Base-by-base conservation (phyloP, 495 filamentous ascomycete species). In the Lasiosphaeria ovina region DNA sequence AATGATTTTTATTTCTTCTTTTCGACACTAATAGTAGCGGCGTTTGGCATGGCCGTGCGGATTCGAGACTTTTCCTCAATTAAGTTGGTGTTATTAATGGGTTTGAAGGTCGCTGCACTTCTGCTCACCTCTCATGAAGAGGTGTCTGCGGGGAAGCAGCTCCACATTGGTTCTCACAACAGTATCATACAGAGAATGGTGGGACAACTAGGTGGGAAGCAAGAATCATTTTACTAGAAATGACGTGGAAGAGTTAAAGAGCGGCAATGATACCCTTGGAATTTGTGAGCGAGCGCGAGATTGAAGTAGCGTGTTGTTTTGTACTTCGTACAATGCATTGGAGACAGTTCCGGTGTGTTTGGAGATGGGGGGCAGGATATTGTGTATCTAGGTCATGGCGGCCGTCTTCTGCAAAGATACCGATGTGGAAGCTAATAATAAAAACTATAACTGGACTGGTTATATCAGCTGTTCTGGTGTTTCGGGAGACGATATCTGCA, bases 151-250 rank as follows among this genome's bases (percentile, higher is more conserved):
- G 5, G 14, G 33, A 9, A n/a, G 34, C 34, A 54, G 11, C 34
- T 47, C 44, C 44, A 47, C 12, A 47, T 47, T 47, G 44, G 7
- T n/a, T 47, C 44, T 47, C 44, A 47, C 44, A 47, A 14, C 16
- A 11, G 44, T 9, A n/a, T 47, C 2, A 47, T 47, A 47, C 12
- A n/a, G 44, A n/a, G 44, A 7, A 14, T 14, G 44, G 44, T 11
- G 8, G 6, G 44, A n/a, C 24, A 24, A 24, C 24, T 24, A 24
- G 16, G 44, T 47, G 44, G 16, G 44, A 47, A 42, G 16, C 44
- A 47, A 47, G 12, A 47, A 36, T 49, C 55, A 50, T 57, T 57
- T 57, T 57, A 16, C 45, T 57, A 57, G 55, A 57, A 57, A 57
- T 50, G 55, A 50, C 35, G 3, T 49, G 16, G 38, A 14, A 45